Evolutionary conservation across 495 filamentous ascomycete species (phyloP).

Genomic region (Glutinoglossum americanum): DNA sequence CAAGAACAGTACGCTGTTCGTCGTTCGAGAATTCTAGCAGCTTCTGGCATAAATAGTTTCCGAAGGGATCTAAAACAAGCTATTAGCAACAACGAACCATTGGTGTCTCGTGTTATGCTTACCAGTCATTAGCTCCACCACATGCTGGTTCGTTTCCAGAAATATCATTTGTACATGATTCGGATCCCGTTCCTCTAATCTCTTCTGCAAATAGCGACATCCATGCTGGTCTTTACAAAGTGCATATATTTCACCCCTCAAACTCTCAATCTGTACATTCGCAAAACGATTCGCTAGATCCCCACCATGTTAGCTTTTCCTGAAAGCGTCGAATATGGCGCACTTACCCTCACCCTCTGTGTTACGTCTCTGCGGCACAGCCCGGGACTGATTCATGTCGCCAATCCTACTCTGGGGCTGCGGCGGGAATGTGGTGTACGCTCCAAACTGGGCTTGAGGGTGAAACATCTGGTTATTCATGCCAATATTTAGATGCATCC

Average conservation of each 20-base stretch:
- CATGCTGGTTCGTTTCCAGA: constrained; percentile 70
- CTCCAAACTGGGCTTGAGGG: constrained; percentile 19
- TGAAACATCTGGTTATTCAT: constrained; percentile 12
- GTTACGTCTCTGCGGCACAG: constrained; percentile 44
- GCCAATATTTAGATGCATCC: background rate
- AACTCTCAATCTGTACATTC: constrained; percentile 55
- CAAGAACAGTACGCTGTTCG: constrained; percentile 79
- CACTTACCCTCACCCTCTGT: constrained; percentile 30
- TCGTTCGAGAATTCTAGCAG: constrained; percentile 80
- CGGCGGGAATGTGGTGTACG: constrained; percentile 24
- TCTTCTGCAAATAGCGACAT: constrained; percentile 86
- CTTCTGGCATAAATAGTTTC: constrained; percentile 97
- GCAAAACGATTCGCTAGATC: constrained; percentile 35
- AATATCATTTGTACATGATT: constrained; percentile 84
- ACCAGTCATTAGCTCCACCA: constrained; percentile 90
- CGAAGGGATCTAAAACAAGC: constrained; percentile 58
- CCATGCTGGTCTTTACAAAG: constrained; percentile 96
- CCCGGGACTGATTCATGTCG: constrained; percentile 36
- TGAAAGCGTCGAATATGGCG: background rate
- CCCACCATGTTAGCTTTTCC: background rate
- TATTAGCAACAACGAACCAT: constrained; percentile 1
- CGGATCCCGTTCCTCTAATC: constrained; percentile 73
- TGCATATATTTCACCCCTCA: constrained; percentile 58
- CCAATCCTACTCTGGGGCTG: background rate
- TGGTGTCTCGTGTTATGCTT: constrained; percentile 7